These are phyloP conservation scores for Flaveria floridana DNA, from an alignment of 140 eudicot species.

Conservation along the genomic window DNA sequence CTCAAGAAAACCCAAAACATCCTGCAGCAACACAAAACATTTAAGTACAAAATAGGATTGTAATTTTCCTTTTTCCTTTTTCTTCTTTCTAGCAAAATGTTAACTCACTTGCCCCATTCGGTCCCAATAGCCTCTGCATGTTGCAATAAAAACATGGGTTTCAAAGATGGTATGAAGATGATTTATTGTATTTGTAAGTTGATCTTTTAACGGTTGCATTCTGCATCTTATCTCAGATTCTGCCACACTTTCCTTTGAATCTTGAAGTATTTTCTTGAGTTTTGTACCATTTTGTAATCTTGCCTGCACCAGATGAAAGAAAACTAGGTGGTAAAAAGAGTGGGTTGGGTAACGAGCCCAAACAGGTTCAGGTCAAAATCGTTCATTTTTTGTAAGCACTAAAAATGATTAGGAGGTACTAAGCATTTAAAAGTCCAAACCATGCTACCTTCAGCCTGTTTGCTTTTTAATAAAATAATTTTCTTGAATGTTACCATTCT, in stretches of 20 bases:
- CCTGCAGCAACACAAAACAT: slow-evolving; percentile 46
- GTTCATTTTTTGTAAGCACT: background rate
- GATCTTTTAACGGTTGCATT: slow-evolving; percentile 75
- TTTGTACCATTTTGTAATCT: slow-evolving; percentile 65
- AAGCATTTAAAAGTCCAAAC: no score
- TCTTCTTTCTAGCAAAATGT: background rate
- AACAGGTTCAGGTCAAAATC: background rate
- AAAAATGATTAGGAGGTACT: no score
- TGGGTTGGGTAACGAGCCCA: background rate
- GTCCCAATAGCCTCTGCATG: slow-evolving; percentile 86
- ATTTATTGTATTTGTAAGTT: slow-evolving; percentile 61
- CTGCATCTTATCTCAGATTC: slow-evolving; percentile 69
- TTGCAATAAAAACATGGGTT: slow-evolving; percentile 68
- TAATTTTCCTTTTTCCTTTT: background rate
- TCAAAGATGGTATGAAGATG: slow-evolving; percentile 64
- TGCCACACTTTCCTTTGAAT: slow-evolving; percentile 59
- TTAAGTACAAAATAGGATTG: background rate
- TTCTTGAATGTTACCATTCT: no score
- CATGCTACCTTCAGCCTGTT: no score
- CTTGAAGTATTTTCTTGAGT: slow-evolving; percentile 78
- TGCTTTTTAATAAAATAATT: no score
- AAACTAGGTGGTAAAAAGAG: background rate
- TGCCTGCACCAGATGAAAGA: slow-evolving; percentile 44
- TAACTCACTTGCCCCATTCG: slow-evolving; percentile 71
- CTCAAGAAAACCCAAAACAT: slow-evolving; percentile 73